phyloP scores from a whole-genome alignment of 139 green algal species.

The Chloropicon primus region DNA sequence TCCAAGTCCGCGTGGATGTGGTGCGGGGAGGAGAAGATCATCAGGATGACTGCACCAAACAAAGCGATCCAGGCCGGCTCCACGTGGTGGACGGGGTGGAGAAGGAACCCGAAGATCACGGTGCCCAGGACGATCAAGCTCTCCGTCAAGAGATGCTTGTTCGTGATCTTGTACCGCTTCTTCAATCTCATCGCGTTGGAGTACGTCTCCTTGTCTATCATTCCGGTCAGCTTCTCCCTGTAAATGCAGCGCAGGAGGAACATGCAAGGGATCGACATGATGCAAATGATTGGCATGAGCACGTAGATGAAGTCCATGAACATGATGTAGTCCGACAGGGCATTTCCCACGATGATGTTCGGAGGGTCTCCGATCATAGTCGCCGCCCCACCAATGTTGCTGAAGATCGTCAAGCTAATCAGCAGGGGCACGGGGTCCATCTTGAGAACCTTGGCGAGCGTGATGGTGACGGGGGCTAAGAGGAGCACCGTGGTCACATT shows the following conservation, averaged over 20 bases:
- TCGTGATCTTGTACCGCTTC: conserved; percentile 13
- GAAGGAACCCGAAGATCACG: conserved; percentile 38
- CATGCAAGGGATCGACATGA: conserved; percentile 8
- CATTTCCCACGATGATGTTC: conserved; percentile 46
- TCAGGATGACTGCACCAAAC: conserved; percentile 30
- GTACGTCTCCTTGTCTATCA: conserved; percentile 10
- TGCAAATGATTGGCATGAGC: conserved; percentile 25
- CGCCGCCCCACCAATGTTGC: conserved; percentile 33
- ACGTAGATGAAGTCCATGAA: conserved; percentile 34
- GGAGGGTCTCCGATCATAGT: conserved; percentile 41
- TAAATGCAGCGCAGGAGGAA: conserved; percentile 19
- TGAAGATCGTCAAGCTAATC: conserved; percentile 23
- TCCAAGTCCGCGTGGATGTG: conserved; percentile 22
- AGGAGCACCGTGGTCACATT: conserved; percentile 46
- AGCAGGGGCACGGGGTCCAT: conserved; percentile 31
- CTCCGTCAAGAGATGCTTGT: conserved; percentile 24
- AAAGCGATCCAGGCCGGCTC: conserved; percentile 34
- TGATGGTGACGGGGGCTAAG: conserved; percentile 33
- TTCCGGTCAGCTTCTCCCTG: conserved; percentile 6
- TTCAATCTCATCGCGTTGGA: conserved; percentile 1
- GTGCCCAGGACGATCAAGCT: conserved; percentile 23
- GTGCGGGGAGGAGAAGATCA: conserved; percentile 4
- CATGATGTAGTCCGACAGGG: conserved; percentile 21
- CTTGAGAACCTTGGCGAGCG: conserved; percentile 22
- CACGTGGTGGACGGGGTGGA: conserved; percentile 38